Evolutionary conservation across 208 protist genomes (phyloP).

Genomic region (Phytomonas francai): DNA sequence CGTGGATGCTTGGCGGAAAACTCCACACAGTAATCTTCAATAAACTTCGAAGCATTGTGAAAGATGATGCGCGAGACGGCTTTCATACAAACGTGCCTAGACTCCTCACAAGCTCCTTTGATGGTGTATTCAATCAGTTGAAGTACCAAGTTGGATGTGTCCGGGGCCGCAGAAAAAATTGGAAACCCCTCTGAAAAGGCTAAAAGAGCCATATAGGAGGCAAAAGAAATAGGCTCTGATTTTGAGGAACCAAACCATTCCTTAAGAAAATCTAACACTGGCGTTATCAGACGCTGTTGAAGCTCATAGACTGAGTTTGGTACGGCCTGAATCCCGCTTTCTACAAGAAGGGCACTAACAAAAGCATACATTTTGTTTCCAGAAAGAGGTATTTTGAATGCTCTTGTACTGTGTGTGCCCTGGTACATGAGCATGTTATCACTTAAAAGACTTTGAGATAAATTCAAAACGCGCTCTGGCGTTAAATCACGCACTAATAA

Average conservation of each 20-base stretch:
- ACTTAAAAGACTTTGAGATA: background rate
- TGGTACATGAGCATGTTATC: background rate
- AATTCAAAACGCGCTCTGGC: background rate
- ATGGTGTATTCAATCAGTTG: background rate
- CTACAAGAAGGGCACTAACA: background rate
- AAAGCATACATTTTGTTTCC: background rate
- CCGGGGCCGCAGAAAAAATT: background rate
- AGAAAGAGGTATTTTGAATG: background rate
- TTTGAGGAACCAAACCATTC: background rate
- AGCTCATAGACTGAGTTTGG: background rate
- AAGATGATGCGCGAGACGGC: background rate
- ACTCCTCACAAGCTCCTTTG: background rate
- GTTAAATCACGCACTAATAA: background rate
- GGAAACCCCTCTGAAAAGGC: conserved; percentile 1
- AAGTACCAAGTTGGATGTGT: background rate
- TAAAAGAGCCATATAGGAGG: background rate
- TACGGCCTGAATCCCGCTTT: background rate
- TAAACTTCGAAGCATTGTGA: background rate
- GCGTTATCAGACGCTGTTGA: background rate
- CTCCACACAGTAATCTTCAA: background rate
- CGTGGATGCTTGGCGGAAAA: background rate
- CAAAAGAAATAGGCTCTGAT: background rate
- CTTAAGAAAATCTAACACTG: background rate
- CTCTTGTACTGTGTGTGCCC: background rate
- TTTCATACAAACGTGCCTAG: background rate